Conservation (phyloP, 352 stramenopile genomes). For the Pythium brachiatum region DNA sequence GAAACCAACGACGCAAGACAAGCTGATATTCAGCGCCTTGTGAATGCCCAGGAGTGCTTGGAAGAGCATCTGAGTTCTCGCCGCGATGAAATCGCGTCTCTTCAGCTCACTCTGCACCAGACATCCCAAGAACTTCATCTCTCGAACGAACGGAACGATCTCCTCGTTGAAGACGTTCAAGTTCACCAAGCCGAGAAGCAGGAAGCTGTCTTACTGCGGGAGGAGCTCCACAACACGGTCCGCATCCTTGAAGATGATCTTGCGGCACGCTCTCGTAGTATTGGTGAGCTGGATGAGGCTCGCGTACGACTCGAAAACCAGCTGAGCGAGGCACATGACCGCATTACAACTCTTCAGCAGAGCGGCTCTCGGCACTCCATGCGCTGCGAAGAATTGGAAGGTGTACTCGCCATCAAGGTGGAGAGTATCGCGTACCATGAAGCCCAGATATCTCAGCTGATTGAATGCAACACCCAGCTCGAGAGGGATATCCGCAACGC, state of each 20-base stretch:
- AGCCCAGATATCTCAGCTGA: not conserved
- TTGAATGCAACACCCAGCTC: not conserved
- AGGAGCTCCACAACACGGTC: constrained; percentile 1
- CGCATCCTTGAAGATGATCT: not conserved
- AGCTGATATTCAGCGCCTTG: not conserved
- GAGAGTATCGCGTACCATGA: constrained; percentile 1
- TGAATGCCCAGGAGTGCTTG: not conserved
- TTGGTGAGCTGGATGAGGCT: not conserved
- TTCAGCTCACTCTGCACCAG: constrained; percentile 7
- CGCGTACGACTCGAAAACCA: not conserved
- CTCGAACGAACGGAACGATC: constrained; percentile 6
- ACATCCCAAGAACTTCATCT: constrained; percentile 10
- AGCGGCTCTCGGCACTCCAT: constrained; percentile 1
- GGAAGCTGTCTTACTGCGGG: not conserved
- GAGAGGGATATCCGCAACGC: not conserved
- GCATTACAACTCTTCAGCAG: constrained; percentile 1
- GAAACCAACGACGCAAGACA: not conserved
- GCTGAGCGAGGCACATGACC: not conserved
- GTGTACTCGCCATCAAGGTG: not conserved
- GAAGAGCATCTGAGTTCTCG: not conserved
- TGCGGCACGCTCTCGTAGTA: not conserved
- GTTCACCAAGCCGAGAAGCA: constrained; percentile 3
- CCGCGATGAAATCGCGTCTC: not conserved
- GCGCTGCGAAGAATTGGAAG: constrained; percentile 9
- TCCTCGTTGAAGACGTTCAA: constrained; percentile 18